A percentile compares a stretch with the other conserved stretches of the same genome.
phyloP scores from a whole-genome alignment of 129 eudicot genomes.

The Helianthus annuus region DNA sequence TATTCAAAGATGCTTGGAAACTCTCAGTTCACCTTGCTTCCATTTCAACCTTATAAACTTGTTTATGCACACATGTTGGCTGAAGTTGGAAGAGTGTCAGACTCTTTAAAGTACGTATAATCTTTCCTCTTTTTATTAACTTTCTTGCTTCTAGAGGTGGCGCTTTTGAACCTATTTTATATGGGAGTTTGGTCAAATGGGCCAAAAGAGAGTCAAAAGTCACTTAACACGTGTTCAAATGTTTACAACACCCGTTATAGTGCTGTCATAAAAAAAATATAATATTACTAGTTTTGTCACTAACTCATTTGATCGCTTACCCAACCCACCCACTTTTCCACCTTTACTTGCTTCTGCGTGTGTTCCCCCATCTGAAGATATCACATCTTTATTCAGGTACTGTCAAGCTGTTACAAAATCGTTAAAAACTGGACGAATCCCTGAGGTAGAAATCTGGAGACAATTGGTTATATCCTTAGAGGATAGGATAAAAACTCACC shows the following conservation, averaged over 20 bases:
- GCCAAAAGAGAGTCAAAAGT: neutral
- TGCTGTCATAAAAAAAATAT: neutral
- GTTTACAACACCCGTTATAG: neutral
- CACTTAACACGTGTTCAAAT: neutral
- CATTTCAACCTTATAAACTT: constrained; percentile 92
- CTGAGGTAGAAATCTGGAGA: constrained; percentile 76
- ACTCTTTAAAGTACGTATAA: constrained; percentile 65
- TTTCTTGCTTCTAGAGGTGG: constrained; percentile 7
- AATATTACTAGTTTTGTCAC: neutral
- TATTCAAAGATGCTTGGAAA: constrained; percentile 82
- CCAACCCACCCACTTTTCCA: neutral
- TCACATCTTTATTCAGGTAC: constrained; percentile 60
- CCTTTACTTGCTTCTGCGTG: neutral
- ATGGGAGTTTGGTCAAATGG: neutral
- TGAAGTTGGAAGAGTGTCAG: constrained; percentile 92
- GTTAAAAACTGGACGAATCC: constrained; percentile 81
- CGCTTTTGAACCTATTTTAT: neutral
- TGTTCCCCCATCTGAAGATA: neutral
- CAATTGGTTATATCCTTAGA: constrained; percentile 72
- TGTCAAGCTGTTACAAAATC: constrained; percentile 74
- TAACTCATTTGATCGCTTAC: neutral
- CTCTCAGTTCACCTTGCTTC: constrained; percentile 79
- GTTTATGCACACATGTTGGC: constrained; percentile 93
- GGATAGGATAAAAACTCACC: constrained; percentile 89
- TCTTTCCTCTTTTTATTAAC: neutral